Evolutionary conservation across 306 rosid species (phyloP).

Genomic region (Citrullus amarus): DNA sequence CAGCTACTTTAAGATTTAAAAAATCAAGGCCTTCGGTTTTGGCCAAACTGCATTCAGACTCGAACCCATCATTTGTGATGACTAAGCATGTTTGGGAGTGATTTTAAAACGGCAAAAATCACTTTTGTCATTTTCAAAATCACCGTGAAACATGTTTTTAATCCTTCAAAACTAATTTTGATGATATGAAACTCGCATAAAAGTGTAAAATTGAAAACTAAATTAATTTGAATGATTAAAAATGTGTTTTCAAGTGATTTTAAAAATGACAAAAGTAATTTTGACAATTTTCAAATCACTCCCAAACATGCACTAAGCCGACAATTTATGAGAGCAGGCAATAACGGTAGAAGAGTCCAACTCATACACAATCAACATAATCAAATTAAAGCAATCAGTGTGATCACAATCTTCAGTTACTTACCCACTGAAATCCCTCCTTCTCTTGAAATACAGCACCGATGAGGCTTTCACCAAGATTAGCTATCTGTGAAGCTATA

Average conservation of each 20-base stretch:
- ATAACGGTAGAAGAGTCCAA: neutral
- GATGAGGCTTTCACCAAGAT: slow-evolving; percentile 90
- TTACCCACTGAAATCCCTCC: slow-evolving; percentile 92
- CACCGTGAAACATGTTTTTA: no score
- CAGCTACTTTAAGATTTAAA: neutral
- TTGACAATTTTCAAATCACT: no score
- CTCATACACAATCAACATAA: neutral
- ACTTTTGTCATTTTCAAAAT: no score
- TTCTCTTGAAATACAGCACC: slow-evolving; percentile 92
- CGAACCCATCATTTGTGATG: no score
- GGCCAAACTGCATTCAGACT: neutral
- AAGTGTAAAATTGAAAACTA: no score
- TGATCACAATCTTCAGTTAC: slow-evolving; percentile 11
- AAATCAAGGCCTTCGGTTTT: neutral
- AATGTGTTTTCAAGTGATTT: no score
- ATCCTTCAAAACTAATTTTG: no score
- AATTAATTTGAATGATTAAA: no score
- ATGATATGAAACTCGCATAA: no score
- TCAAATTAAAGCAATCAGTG: neutral
- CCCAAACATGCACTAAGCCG: neutral
- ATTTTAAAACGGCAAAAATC: no score
- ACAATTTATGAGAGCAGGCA: neutral
- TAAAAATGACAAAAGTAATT: no score
- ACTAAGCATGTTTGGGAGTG: no score
- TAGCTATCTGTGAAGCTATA: slow-evolving; percentile 91